Evolutionary conservation across 1,139 yeast species (phyloP), one percentile per base, ranked within the genome.

Genomic region (Debaryomyces coudertii): DNA sequence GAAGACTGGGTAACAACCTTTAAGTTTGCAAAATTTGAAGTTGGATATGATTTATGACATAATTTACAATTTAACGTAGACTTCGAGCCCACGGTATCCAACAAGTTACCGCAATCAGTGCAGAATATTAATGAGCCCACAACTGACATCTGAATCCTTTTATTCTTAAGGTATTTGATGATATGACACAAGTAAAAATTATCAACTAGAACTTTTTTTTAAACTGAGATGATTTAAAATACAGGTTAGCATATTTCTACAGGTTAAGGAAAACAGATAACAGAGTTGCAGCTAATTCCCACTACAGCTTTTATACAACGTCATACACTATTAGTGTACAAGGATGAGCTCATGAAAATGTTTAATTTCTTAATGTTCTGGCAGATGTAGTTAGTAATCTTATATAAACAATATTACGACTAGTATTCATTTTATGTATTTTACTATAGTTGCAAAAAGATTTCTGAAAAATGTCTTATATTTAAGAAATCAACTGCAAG

Each of bases 41-140:
- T 75, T 54, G 78, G 82, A 66, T 82, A 87, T 36, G 73, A 64
- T 60, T 78, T 82, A 46, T 72, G 59, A 60, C 99, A 93, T 49
- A 87, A 82, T 23, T 75, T 73, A 64, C 97, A 92, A 46, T 75
- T 76, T 45, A 85, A 66, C 39, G 79, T 65, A 5, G 65, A 49
- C 35, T 72, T 61, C 49, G 82, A 77, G 9, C 83, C 73, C 24
- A 79, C 80, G 22, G 89, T 77, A 58, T 90, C 96, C 51, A 93
- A 76, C 49, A 93, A 77, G 62, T 87, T 89, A 59, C 99, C 99
- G 66, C 99, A 93, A 58, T 84, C 88, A n/a, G 84, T 78, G 65
- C 99, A 93, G 68, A 93, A 93, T 54, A 93, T 92, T 60, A 93
- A 81, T 44, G 96, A 87, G 22, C 99, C 99, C 40, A 93, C 96